Evolutionary conservation across 2,329 filamentous ascomycete genomes (phyloP).

Genomic region (Cladorrhinum sp.): DNA sequence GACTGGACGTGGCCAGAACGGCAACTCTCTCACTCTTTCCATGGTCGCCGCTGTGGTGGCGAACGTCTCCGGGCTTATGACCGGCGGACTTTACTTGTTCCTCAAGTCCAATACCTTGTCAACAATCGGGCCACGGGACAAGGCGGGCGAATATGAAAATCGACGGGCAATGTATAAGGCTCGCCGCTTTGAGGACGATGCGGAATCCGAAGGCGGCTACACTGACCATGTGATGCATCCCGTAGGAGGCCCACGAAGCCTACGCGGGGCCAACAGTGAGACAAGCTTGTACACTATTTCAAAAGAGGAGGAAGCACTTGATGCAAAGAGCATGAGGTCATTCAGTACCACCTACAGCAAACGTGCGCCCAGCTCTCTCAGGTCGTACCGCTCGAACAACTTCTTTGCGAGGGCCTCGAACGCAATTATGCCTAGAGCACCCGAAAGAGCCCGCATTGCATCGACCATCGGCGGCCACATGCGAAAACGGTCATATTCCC

Average conservation of each 20-base stretch:
- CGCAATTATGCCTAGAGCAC: constrained; percentile 26
- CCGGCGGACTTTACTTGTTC: constrained; percentile 64
- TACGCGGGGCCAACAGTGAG: constrained; percentile 36
- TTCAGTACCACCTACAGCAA: constrained; percentile 22
- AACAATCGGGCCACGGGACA: constrained; percentile 50
- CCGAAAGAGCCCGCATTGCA: constrained; percentile 33
- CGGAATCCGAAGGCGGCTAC: constrained; percentile 25
- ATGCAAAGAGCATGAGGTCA: constrained; percentile 27
- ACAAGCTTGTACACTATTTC: constrained; percentile 33
- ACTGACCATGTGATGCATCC: constrained; percentile 37
- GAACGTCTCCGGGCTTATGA: constrained; percentile 64
- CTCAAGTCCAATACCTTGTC: constrained; percentile 61
- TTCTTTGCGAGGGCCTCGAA: constrained; percentile 26
- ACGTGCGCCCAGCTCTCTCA: constrained; percentile 34
- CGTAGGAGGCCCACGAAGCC: constrained; percentile 29
- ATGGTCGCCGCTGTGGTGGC: constrained; percentile 65
- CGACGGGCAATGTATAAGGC: constrained; percentile 45
- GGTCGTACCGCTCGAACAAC: constrained; percentile 36
- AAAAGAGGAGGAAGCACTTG: constrained; percentile 34
- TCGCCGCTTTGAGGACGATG: constrained; percentile 23
- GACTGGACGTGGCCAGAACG: constrained; percentile 35
- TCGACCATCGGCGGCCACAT: constrained; percentile 29
- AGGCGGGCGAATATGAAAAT: constrained; percentile 45
- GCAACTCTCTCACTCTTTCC: constrained; percentile 48
- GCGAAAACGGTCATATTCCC: constrained; percentile 40